Conservation (phyloP, 78 protist species). For the Planoprotostelium fungivorum region DNA sequence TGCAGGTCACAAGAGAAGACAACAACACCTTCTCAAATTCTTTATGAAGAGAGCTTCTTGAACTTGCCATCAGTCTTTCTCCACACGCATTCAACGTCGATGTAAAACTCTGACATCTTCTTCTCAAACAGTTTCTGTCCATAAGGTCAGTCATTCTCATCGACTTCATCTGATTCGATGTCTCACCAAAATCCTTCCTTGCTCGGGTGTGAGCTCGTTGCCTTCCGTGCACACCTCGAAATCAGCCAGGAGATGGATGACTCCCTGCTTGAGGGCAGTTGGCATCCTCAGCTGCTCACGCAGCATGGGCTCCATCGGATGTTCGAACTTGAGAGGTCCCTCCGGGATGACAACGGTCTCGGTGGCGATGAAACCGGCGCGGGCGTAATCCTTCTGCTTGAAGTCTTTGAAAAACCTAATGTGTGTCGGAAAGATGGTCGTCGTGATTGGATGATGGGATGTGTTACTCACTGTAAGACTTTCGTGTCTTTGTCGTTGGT, state of each 20-base stretch:
- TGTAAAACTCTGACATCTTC: constrained; percentile 42
- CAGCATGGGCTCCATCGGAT: constrained; percentile 53
- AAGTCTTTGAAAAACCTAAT: constrained; percentile 29
- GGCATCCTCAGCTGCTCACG: constrained; percentile 31
- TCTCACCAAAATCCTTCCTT: constrained; percentile 49
- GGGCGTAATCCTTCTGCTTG: constrained; percentile 71
- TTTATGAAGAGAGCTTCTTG: neutral
- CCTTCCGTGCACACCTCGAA: constrained; percentile 60
- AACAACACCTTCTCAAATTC: too few species aligned
- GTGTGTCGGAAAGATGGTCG: neutral
- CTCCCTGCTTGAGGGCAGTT: constrained; percentile 42
- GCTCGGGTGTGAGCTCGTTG: constrained; percentile 66
- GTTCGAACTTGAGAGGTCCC: constrained; percentile 49
- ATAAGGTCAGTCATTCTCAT: too few species aligned
- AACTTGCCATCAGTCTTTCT: neutral
- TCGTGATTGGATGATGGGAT: neutral
- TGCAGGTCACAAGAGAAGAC: too few species aligned
- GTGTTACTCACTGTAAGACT: neutral
- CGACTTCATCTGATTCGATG: neutral
- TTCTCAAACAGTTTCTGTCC: constrained; percentile 22
- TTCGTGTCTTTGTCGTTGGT: constrained; percentile 55
- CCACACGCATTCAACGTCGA: constrained; percentile 22
- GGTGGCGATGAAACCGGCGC: constrained; percentile 80
- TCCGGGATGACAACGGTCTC: constrained; percentile 22
- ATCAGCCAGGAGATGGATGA: constrained; percentile 50